Conservation (phyloP, 805 yeast species). For the Candida methanosorbosa region DNA sequence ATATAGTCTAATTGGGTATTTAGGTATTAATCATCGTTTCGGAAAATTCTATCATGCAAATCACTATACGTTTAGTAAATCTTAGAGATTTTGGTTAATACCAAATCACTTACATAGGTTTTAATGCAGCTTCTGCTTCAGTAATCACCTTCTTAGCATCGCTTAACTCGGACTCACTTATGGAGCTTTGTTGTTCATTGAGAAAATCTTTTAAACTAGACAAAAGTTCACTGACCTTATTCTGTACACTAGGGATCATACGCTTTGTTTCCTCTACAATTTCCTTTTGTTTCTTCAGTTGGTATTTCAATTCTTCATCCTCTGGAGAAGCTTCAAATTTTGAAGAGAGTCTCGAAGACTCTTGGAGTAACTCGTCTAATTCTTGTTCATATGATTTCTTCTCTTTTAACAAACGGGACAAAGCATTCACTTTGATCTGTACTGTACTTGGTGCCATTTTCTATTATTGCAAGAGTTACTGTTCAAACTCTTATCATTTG, state of each 20-base stretch:
- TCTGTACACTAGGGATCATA: conserved; percentile 17
- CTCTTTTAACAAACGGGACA: conserved; percentile 63
- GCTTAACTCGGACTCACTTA: conserved; percentile 8
- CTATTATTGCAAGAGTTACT: too few relatives aligned
- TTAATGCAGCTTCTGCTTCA: conserved; percentile 13
- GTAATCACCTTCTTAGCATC: conserved; percentile 13
- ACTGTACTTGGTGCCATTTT: conserved; percentile 69
- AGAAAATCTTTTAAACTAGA: conserved; percentile 15
- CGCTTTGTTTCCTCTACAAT: conserved; percentile 21
- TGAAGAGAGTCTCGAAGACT: conserved; percentile 4
- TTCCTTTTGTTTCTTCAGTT: conserved; percentile 15
- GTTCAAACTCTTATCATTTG: too few relatives aligned
- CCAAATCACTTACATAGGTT: too few relatives aligned
- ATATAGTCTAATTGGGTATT: too few relatives aligned
- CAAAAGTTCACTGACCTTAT: conserved; percentile 14
- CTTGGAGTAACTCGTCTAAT: conserved; percentile 22
- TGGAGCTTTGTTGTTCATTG: conserved; percentile 3
- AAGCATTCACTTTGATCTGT: conserved; percentile 64
- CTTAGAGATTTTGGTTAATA: too few relatives aligned
- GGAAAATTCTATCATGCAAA: too few relatives aligned
- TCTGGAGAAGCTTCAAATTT: conserved; percentile 7
- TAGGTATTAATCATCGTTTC: too few relatives aligned
- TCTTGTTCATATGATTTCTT: conserved; percentile 53
- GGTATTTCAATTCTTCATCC: conserved; percentile 16
- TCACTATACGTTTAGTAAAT: too few relatives aligned